phyloP scores from a whole-genome alignment of 306 rosid genomes.

The Trifolium repens region DNA sequence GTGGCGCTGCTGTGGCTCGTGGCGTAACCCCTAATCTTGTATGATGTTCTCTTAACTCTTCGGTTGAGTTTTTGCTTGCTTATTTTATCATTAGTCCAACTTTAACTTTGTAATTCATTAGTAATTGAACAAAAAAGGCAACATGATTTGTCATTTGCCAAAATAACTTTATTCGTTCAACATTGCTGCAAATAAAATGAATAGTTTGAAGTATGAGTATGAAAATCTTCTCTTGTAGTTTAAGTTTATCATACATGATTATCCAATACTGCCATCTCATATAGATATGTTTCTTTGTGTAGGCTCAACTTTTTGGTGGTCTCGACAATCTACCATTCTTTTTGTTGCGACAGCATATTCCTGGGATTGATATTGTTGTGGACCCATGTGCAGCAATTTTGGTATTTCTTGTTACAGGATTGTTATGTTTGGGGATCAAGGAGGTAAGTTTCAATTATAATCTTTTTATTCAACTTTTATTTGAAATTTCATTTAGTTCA shows the following conservation, averaged over 20 bases:
- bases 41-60: constrained; percentile 23
- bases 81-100: constrained; percentile 20
- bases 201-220: background rate
- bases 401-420: constrained; percentile 75
- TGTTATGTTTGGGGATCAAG: constrained; percentile 85
- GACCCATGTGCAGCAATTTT: constrained; percentile 93
- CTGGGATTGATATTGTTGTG: constrained; percentile 66
- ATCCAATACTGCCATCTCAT: constrained; percentile 23
- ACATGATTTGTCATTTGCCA: background rate
- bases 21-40: constrained; percentile 96
- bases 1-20: constrained; percentile 91
- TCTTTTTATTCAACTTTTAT: background rate
- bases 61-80: background rate
- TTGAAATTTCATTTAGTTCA: constrained; percentile 2
- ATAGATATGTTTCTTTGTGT: constrained; percentile 23
- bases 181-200: background rate
- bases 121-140: background rate
- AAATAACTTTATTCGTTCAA: background rate
- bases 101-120: background rate
- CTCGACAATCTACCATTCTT: constrained; percentile 68
- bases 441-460: constrained; percentile 59
- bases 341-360: constrained; percentile 73
- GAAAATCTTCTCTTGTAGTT: background rate
- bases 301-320: constrained; percentile 92
- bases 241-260: constrained; percentile 6